These are phyloP conservation scores for Rhodotorula sp. DNA, from an alignment of 1,284 basidiomycete genomes.

Conservation along the genomic window DNA sequence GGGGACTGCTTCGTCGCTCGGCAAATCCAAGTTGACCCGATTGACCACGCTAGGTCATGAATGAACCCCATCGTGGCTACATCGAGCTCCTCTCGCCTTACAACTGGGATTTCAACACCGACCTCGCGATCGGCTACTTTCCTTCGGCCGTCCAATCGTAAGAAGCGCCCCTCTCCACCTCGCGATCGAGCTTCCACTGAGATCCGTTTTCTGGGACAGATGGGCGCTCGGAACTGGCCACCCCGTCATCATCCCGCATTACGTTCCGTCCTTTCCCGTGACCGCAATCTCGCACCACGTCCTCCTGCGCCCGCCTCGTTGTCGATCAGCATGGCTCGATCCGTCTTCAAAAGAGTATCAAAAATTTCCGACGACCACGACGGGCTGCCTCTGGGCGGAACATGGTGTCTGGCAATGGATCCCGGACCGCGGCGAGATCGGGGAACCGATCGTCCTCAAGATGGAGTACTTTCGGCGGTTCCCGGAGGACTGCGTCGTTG, in stretches of 20 bases:
- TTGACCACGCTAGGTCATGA: constrained; percentile 57
- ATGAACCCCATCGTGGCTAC: constrained; percentile 94
- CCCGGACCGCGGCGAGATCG: constrained; percentile 53
- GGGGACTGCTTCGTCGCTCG: not conserved
- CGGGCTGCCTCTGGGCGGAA: constrained; percentile 13
- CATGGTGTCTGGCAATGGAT: constrained; percentile 89
- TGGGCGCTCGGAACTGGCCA: constrained; percentile 72
- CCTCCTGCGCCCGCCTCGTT: constrained; percentile 31
- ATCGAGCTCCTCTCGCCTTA: constrained; percentile 78
- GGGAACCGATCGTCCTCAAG: constrained; percentile 70
- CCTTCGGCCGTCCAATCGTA: constrained; percentile 51
- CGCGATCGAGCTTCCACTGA: no score
- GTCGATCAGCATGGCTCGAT: constrained; percentile 59
- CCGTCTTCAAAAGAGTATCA: not conserved
- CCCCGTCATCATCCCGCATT: constrained; percentile 67
- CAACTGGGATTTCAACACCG: constrained; percentile 87
- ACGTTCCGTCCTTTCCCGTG: constrained; percentile 77
- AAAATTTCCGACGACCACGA: constrained; percentile 63
- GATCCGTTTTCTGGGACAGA: constrained; percentile 26
- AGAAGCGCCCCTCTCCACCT: not conserved
- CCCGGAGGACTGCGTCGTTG: constrained; percentile 61
- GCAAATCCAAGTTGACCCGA: not conserved
- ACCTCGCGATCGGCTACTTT: constrained; percentile 79
- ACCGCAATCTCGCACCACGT: constrained; percentile 62
- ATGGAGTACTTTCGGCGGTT: constrained; percentile 82